Conservation (phyloP, 1,284 basidiomycete genomes). For the Ceratorhiza oryzae-sativae region DNA sequence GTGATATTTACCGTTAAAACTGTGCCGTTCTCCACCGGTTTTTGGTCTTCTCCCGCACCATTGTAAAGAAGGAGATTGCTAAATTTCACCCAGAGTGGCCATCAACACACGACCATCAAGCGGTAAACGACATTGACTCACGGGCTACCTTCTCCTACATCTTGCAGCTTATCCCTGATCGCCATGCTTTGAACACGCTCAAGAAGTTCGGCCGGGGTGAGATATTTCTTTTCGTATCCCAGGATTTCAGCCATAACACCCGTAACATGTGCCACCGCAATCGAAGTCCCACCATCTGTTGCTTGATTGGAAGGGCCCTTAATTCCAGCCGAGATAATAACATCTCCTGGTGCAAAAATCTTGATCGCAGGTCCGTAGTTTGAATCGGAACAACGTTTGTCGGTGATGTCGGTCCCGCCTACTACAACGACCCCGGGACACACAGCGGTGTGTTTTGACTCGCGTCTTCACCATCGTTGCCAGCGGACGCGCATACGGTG, state of each 20-base stretch:
- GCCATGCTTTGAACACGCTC: conserved; percentile 29
- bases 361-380: conserved; percentile 50
- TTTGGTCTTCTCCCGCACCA: neutral
- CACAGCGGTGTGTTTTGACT: conserved; percentile 51
- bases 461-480: conserved; percentile 49
- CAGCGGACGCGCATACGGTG: conserved; percentile 43
- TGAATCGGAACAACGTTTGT: conserved; percentile 58
- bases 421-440: conserved; percentile 50
- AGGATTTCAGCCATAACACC: conserved; percentile 41
- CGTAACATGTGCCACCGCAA: conserved; percentile 42
- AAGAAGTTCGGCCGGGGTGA: conserved; percentile 37
- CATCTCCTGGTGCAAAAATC: conserved; percentile 51
- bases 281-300: conserved; percentile 40
- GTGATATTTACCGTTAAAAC: neutral
- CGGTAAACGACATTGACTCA: neutral
- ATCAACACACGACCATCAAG: neutral
- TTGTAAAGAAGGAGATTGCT: neutral
- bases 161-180: neutral
- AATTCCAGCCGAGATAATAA: conserved; percentile 46
- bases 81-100: neutral
- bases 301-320: conserved; percentile 5
- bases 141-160: neutral
- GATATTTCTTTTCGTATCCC: conserved; percentile 13
- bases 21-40: neutral
- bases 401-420: conserved; percentile 50